Conservation (phyloP, 164 flowering plant species). For the Umbilicus rupestris region DNA sequence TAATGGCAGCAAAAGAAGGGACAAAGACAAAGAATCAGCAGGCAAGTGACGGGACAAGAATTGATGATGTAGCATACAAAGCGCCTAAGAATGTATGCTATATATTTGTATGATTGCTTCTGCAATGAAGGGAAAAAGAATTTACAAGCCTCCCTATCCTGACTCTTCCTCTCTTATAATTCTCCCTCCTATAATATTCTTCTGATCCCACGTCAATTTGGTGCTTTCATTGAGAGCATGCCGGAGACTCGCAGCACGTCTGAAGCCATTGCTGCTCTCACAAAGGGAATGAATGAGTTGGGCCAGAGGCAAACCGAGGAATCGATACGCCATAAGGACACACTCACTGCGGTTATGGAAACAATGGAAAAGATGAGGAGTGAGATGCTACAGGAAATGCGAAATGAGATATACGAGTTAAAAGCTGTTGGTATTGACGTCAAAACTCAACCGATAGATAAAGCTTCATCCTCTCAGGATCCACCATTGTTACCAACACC, state of each 20-base stretch:
- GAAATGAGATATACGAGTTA: neutral
- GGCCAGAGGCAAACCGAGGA: no score
- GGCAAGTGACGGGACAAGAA: neutral
- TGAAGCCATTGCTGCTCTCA: no score
- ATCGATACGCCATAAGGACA: no score
- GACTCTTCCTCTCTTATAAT: neutral
- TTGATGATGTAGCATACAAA: neutral
- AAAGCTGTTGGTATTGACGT: neutral
- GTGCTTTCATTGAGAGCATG: no score
- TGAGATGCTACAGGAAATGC: neutral
- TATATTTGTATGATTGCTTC: neutral
- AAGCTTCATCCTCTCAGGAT: neutral
- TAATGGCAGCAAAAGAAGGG: neutral
- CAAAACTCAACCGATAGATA: neutral
- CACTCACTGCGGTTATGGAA: neutral
- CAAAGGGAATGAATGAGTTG: no score
- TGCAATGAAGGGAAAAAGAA: neutral
- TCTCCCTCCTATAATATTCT: neutral
- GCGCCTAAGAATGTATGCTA: neutral
- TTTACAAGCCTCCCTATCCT: neutral
- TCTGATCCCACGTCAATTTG: neutral
- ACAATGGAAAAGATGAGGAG: neutral
- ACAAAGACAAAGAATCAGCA: neutral
- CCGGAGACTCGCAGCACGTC: no score
- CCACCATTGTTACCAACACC: neutral